Evolutionary conservation across 1,139 yeast species (phyloP).

Genomic region (Kurtzmaniella quercitrusa): DNA sequence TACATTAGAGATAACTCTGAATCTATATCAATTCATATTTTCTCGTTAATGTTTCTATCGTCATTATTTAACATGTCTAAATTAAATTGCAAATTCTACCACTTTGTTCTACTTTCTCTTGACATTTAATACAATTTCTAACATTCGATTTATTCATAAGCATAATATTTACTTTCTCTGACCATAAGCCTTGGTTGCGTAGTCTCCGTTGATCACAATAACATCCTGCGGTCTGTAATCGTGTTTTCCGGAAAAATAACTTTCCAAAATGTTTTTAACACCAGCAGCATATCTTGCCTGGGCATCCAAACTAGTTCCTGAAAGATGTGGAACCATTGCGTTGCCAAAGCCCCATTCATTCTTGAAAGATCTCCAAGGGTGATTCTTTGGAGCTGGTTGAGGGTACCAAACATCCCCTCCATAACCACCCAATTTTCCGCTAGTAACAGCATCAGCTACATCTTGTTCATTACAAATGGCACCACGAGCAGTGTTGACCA

Average conservation of each 20-base stretch:
- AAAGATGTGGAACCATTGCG: constrained; percentile 82
- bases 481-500: constrained; percentile 83
- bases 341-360: constrained; percentile 71
- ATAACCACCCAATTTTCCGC: constrained; percentile 72
- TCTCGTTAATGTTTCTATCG: no score
- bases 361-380: constrained; percentile 72
- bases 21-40: no score
- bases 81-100: no score
- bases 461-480: constrained; percentile 72
- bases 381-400: constrained; percentile 74
- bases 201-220: constrained; percentile 67
- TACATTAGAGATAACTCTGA: no score
- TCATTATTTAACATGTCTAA: no score
- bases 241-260: constrained; percentile 56
- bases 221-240: constrained; percentile 74
- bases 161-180: constrained; percentile 24
- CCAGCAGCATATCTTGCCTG: constrained; percentile 73
- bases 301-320: constrained; percentile 80
- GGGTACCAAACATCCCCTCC: constrained; percentile 86
- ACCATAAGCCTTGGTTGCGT: constrained; percentile 73
- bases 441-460: constrained; percentile 66
- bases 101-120: no score
- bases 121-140: not conserved
- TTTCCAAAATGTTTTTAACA: constrained; percentile 57
- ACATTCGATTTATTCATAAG: not conserved